These are phyloP conservation scores for Cladophialophora immunda DNA, from an alignment of 2,329 filamentous ascomycete species.

Conservation along the genomic window DNA sequence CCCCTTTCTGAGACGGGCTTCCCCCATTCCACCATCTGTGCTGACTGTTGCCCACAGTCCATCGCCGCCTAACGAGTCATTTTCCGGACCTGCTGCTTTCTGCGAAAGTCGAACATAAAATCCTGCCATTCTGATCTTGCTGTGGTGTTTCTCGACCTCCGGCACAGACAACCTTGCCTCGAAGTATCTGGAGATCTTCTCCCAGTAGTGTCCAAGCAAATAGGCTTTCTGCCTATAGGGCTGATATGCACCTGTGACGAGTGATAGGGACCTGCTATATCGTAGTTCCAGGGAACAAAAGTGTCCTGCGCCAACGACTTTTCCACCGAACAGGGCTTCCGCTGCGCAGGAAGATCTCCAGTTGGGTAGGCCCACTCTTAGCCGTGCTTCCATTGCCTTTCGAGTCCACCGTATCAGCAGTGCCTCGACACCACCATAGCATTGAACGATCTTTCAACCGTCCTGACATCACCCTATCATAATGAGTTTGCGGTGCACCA, in stretches of 20 bases:
- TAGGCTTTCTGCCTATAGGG: constrained; percentile 22
- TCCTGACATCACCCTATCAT: constrained; percentile 27
- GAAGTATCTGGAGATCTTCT: constrained; percentile 6
- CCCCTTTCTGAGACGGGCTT: not conserved
- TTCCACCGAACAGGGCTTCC: constrained; percentile 19
- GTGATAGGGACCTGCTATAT: constrained; percentile 19
- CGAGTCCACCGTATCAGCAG: constrained; percentile 24
- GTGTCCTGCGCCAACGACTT: not conserved
- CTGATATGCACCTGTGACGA: constrained; percentile 20
- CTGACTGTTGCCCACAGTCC: constrained; percentile 20
- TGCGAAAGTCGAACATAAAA: not conserved
- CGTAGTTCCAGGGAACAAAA: constrained; percentile 19
- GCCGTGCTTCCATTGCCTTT: constrained; percentile 19
- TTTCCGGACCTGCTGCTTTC: not conserved
- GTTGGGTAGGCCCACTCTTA: constrained; percentile 25
- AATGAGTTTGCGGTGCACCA: constrained; percentile 4
- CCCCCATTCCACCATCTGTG: constrained; percentile 18
- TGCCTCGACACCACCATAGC: constrained; percentile 20
- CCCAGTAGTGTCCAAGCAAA: constrained; percentile 3
- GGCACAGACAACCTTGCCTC: not conserved
- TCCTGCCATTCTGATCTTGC: not conserved
- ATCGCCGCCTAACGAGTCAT: constrained; percentile 25
- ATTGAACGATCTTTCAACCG: constrained; percentile 18
- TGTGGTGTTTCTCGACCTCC: constrained; percentile 6
- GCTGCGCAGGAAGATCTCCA: constrained; percentile 22